Evolutionary conservation across 2,329 filamentous ascomycete species (phyloP).

Genomic region (Shiraia bambusicola): DNA sequence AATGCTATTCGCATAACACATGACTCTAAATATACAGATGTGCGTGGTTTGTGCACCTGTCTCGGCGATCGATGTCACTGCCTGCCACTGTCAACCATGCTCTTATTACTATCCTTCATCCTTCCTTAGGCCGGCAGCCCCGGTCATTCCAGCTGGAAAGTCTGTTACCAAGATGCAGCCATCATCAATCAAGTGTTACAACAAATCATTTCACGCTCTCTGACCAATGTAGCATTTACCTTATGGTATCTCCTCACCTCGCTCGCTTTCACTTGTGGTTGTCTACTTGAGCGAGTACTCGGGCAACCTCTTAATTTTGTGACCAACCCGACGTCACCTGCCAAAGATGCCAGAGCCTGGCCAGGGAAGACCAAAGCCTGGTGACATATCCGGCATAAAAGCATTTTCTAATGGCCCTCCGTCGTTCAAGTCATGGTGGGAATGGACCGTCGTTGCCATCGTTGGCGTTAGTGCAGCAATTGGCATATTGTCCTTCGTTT

Average conservation of each 20-base stretch:
- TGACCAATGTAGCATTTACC: conserved; percentile 8
- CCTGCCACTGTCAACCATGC: conserved; percentile 19
- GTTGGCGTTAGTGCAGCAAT: conserved; percentile 31
- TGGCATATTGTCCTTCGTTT: conserved; percentile 30
- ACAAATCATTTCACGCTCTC: conserved; percentile 8
- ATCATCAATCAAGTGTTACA: conserved; percentile 24
- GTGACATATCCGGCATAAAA: conserved; percentile 26
- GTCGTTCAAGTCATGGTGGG: conserved; percentile 36
- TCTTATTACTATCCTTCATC: conserved; percentile 24
- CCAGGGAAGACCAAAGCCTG: no score
- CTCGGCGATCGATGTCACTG: conserved; percentile 14
- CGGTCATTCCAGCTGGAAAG: conserved; percentile 2
- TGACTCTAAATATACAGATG: conserved; percentile 26
- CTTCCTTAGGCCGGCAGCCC: conserved; percentile 4
- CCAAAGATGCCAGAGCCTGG: no score
- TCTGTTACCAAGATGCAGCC: conserved; percentile 9
- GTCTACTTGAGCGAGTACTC: not conserved
- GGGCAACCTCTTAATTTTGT: not conserved
- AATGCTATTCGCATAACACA: conserved; percentile 24
- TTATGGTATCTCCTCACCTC: not conserved
- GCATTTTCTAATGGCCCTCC: conserved; percentile 29
- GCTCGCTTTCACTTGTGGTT: not conserved
- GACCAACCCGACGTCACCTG: no score
- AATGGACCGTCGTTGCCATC: conserved; percentile 36
- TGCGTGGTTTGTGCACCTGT: conserved; percentile 15